Conservation (phyloP, 768 basidiomycete species). For the Pisolithus albus region DNA sequence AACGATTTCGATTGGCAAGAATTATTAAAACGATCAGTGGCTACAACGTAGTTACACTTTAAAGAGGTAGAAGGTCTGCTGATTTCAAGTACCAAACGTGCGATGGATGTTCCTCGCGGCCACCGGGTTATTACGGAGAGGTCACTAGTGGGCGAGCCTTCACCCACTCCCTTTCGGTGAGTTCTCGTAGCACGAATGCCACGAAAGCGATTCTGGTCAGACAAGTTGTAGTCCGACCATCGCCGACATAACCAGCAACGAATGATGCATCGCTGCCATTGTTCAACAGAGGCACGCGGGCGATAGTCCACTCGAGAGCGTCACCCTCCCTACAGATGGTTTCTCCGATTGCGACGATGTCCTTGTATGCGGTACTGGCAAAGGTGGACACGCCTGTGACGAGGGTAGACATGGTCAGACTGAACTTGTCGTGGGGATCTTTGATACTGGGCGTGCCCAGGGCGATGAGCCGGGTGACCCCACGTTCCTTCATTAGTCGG, state of each 20-base stretch:
- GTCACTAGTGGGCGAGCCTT: slow-evolving; percentile 34
- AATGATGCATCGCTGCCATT: slow-evolving; percentile 39
- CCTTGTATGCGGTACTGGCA: slow-evolving; percentile 55
- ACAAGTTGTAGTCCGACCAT: slow-evolving; percentile 43
- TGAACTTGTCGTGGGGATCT: slow-evolving; percentile 55
- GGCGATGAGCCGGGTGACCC: slow-evolving; percentile 53
- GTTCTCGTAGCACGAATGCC: slow-evolving; percentile 50
- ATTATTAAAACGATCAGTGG: slow-evolving; percentile 47
- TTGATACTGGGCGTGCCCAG: slow-evolving; percentile 62
- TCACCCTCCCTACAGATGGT: slow-evolving; percentile 42
- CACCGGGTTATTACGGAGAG: slow-evolving; percentile 15
- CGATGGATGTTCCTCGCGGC: not conserved
- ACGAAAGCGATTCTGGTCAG: slow-evolving; percentile 56
- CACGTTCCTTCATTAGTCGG: slow-evolving; percentile 44
- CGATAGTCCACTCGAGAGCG: slow-evolving; percentile 62
- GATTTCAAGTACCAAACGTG: not conserved
- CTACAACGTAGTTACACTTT: slow-evolving; percentile 7
- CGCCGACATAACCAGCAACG: slow-evolving; percentile 62
- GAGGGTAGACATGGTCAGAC: slow-evolving; percentile 32
- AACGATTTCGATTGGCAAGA: slow-evolving; percentile 78
- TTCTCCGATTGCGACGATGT: slow-evolving; percentile 59
- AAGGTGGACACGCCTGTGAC: slow-evolving; percentile 33
- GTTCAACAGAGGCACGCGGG: slow-evolving; percentile 58
- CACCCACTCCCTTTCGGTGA: slow-evolving; percentile 55
- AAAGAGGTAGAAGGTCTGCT: too few species aligned